These are phyloP conservation scores for Puya raimondii DNA, from an alignment of 176 grass and related monocot species.

Conservation along the genomic window DNA sequence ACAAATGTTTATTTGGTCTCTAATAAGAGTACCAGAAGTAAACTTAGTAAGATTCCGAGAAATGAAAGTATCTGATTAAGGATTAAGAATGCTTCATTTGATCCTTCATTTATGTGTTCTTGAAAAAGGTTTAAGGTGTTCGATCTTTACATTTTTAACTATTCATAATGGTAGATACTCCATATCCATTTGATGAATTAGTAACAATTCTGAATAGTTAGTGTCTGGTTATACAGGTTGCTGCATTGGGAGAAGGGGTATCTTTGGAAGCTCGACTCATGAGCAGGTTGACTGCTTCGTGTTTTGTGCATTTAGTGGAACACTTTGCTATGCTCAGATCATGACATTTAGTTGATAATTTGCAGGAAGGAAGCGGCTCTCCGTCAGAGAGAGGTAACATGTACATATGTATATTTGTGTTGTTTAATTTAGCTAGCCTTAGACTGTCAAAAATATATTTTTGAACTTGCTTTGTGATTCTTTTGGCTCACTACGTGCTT, in stretches of 20 bases:
- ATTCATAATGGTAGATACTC: background rate
- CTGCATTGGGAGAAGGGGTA: slow-evolving; percentile 94
- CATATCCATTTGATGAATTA: background rate
- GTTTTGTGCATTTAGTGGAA: slow-evolving; percentile 17
- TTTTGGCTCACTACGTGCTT: background rate
- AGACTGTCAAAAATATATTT: background rate
- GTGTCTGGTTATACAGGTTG: slow-evolving; percentile 51
- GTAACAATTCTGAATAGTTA: slow-evolving; percentile 1
- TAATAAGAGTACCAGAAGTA: no score
- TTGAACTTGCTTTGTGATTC: background rate
- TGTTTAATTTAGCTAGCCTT: background rate
- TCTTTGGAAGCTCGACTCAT: slow-evolving; percentile 89
- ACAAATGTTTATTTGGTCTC: no score
- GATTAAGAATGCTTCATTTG: no score
- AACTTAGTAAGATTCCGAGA: no score
- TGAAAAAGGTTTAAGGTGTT: background rate
- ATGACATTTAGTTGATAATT: slow-evolving; percentile 24
- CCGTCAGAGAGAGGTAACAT: slow-evolving; percentile 81
- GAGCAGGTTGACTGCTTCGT: slow-evolving; percentile 55
- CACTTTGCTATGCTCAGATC: slow-evolving; percentile 21
- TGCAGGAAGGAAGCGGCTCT: slow-evolving; percentile 98
- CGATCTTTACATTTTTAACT: background rate
- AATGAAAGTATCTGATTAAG: no score
- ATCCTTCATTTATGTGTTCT: no score
- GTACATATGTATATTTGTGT: background rate